Percentiles rank a stretch among this genome's conserved stretches.
These are phyloP conservation scores for Piper longum DNA, from an alignment of 164 flowering plant species.

Conservation along the genomic window DNA sequence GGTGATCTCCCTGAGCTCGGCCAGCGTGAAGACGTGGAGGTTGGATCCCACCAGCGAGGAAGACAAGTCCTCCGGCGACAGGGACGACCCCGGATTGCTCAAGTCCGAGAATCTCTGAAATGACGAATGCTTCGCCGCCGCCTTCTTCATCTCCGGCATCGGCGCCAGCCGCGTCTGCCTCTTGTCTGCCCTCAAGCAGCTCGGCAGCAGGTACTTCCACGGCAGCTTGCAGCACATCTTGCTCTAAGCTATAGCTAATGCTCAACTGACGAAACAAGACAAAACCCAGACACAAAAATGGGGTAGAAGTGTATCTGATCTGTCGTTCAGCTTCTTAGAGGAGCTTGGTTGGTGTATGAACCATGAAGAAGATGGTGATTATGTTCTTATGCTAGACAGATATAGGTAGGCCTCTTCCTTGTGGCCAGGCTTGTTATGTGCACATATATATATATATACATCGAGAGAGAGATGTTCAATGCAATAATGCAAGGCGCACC, in stretches of 20 bases:
- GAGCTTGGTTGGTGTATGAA: too few species aligned
- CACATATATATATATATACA: too few species aligned
- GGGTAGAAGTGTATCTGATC: too few species aligned
- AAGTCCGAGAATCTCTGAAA: slow-evolving; percentile 41
- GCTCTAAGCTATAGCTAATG: not conserved
- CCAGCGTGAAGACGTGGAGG: slow-evolving; percentile 40
- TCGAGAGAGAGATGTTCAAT: too few species aligned
- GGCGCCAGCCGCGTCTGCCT: not conserved
- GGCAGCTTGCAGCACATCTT: slow-evolving; percentile 8
- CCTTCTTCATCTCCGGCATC: slow-evolving; percentile 3
- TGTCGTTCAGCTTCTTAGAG: too few species aligned
- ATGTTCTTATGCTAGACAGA: too few species aligned
- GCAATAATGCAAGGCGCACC: too few species aligned
- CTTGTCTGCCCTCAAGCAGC: slow-evolving; percentile 16
- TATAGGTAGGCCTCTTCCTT: too few species aligned
- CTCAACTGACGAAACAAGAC: not conserved
- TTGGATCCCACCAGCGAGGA: slow-evolving; percentile 37
- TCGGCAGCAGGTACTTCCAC: slow-evolving; percentile 14
- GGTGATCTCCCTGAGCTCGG: slow-evolving; percentile 47
- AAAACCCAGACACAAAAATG: not conserved
- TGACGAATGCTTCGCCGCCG: slow-evolving; percentile 13
- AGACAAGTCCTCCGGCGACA: slow-evolving; percentile 41
- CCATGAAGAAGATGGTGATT: too few species aligned
- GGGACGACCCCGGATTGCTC: slow-evolving; percentile 30
- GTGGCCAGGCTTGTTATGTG: too few species aligned